phyloP scores from a whole-genome alignment of 116 monocot genomes.

The Phalaenopsis hybrid region DNA sequence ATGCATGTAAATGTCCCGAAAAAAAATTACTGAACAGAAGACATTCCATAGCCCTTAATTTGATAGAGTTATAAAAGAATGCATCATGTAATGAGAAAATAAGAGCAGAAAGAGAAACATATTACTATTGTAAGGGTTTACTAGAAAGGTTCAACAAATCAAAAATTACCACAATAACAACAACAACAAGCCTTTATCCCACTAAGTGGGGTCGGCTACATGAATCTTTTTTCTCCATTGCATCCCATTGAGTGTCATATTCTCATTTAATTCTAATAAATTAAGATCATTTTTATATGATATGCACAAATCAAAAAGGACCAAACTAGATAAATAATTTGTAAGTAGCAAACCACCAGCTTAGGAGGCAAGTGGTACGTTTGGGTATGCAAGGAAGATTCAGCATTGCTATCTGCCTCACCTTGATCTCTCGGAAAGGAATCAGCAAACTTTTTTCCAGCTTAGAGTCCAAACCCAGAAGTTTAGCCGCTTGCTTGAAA shows the following conservation, averaged over 20 bases:
- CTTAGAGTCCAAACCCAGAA: slow-evolving; percentile 37
- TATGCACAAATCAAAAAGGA: no score
- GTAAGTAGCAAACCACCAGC: not conserved
- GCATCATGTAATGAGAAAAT: not conserved
- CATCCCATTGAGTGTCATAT: no score
- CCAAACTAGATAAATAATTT: not conserved
- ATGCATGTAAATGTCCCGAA: no score
- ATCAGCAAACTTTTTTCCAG: slow-evolving; percentile 43
- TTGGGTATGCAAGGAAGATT: not conserved
- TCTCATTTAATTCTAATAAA: no score
- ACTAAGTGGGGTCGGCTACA: no score
- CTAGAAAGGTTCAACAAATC: not conserved
- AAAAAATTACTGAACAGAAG: not conserved
- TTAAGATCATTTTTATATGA: no score
- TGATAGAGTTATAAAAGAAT: not conserved
- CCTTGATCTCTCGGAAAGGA: slow-evolving; percentile 50
- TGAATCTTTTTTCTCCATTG: no score
- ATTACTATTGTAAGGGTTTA: not conserved
- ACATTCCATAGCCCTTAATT: not conserved
- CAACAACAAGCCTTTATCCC: no score
- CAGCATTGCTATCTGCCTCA: not conserved
- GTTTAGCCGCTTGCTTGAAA: slow-evolving; percentile 47
- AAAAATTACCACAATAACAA: not conserved
- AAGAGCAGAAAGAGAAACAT: not conserved
- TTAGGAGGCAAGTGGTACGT: not conserved